phyloP scores from a whole-genome alignment of 768 basidiomycete genomes.

The Albatrellus ellisii region DNA sequence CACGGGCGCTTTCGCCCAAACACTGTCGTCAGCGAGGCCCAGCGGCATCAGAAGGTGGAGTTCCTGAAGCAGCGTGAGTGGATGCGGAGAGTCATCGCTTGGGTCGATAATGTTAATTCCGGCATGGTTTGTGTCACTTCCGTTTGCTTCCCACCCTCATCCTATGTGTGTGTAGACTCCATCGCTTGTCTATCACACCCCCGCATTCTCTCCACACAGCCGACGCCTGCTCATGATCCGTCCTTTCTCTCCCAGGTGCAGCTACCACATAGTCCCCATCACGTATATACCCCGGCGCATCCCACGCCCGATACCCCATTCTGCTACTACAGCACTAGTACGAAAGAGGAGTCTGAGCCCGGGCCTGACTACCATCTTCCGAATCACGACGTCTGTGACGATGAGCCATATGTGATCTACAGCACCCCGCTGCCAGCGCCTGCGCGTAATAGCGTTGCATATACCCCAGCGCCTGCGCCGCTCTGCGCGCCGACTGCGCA shows the following conservation, averaged over 20 bases:
- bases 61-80: conserved; percentile 12
- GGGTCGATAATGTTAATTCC: conserved; percentile 12
- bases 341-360: background rate
- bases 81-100: conserved; percentile 14
- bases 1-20: background rate
- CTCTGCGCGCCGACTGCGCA: conserved; percentile 4
- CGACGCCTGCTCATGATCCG: background rate
- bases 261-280: background rate
- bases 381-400: conserved; percentile 3
- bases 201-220: background rate
- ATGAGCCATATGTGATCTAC: conserved; percentile 14
- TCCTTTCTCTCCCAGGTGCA: background rate
- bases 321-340: conserved; percentile 5
- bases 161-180: background rate
- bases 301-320: conserved; percentile 4
- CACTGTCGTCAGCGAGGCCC: conserved; percentile 6
- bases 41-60: conserved; percentile 10
- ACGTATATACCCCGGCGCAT: background rate
- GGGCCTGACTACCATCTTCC: background rate
- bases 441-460: too few relatives aligned
- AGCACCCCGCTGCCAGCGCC: conserved; percentile 10
- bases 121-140: conserved; percentile 6
- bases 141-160: background rate
- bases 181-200: background rate
- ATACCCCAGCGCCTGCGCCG: background rate